phyloP scores from a whole-genome alignment of 2,329 filamentous ascomycete genomes.

The Tolypocladium tundrense region DNA sequence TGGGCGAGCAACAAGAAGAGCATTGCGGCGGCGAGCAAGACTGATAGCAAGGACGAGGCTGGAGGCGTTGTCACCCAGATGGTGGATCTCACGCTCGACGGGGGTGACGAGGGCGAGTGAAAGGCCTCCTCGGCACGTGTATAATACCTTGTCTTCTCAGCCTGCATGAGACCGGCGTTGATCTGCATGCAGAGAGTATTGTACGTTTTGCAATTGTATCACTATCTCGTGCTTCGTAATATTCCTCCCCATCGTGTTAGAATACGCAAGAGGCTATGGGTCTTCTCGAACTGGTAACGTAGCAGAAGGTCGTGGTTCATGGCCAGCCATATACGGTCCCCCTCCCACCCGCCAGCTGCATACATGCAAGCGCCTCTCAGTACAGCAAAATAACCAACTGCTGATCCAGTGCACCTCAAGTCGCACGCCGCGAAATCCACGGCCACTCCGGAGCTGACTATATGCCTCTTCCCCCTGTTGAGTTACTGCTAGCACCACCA shows the following conservation, averaged over 20 bases:
- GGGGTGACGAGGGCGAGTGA: not conserved
- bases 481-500: not conserved
- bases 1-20: slow-evolving; percentile 42
- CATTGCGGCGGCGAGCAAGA: slow-evolving; percentile 21
- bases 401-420: not conserved
- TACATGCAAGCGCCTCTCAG: too few species aligned
- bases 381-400: not conserved
- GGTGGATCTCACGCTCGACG: not conserved
- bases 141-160: not conserved
- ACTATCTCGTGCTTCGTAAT: not conserved
- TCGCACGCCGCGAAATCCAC: not conserved
- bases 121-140: not conserved
- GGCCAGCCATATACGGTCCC: not conserved
- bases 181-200: not conserved
- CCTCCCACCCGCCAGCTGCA: not conserved
- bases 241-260: not conserved
- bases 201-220: not conserved
- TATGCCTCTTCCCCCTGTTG: not conserved
- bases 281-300: not conserved
- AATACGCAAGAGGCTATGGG: not conserved
- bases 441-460: not conserved
- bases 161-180: not conserved
- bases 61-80: not conserved
- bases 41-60: slow-evolving; percentile 6
- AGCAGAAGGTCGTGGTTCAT: not conserved